Conservation (phyloP, 202 grass and related monocot genomes). For the Digitaria exilis region DNA sequence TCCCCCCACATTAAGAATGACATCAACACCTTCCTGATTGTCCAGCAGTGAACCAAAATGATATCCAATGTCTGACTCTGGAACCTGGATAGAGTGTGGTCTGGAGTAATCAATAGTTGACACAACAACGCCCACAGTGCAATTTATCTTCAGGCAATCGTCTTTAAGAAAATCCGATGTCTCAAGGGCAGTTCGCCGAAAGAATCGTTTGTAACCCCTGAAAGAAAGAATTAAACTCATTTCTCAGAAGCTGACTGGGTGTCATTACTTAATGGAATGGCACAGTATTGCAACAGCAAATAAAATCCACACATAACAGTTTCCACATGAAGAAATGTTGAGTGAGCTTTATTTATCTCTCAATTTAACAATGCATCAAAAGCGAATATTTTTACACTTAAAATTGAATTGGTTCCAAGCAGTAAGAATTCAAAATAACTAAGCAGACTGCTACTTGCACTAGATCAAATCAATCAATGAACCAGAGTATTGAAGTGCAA, state of each 20-base stretch:
- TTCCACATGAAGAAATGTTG: not conserved
- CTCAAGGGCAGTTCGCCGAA: slow-evolving; percentile 81
- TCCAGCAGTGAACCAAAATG: slow-evolving; percentile 68
- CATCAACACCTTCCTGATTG: slow-evolving; percentile 61
- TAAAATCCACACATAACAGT: slow-evolving; percentile 7
- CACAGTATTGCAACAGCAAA: too few species aligned
- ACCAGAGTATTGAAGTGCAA: not conserved
- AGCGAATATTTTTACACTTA: too few species aligned
- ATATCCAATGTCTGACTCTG: slow-evolving; percentile 57
- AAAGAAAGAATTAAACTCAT: slow-evolving; percentile 36
- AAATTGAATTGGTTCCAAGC: not conserved
- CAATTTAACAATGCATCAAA: too few species aligned
- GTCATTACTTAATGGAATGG: too few species aligned
- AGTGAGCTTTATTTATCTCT: too few species aligned
- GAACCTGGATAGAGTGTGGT: slow-evolving; percentile 66
- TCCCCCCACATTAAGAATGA: slow-evolving; percentile 61
- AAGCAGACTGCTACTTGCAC: not conserved
- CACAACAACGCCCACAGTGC: slow-evolving; percentile 92
- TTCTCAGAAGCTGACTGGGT: slow-evolving; percentile 13
- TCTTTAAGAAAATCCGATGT: slow-evolving; percentile 92
- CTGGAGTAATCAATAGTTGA: slow-evolving; percentile 76
- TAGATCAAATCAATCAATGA: not conserved
- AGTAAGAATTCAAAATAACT: not conserved
- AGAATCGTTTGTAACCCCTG: slow-evolving; percentile 97
- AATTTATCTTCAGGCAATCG: slow-evolving; percentile 97